phyloP scores from a whole-genome alignment of 331 rosid genomes.

The Malus hybrid region DNA sequence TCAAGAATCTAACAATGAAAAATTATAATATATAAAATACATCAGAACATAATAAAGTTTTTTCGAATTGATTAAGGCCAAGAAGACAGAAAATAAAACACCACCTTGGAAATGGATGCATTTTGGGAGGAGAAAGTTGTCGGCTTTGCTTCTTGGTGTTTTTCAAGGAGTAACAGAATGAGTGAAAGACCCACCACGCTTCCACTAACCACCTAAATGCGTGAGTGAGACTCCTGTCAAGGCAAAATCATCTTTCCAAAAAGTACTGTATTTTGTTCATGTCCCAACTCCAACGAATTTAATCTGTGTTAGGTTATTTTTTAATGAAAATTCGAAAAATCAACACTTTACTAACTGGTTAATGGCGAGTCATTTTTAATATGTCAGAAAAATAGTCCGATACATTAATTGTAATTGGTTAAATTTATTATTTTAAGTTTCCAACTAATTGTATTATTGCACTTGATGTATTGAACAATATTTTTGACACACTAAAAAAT shows the following conservation, averaged over 20 bases:
- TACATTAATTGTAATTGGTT: too few relatives aligned
- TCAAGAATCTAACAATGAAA: too few relatives aligned
- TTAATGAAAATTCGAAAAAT: not conserved
- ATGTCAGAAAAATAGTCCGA: too few relatives aligned
- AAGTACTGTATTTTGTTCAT: not conserved
- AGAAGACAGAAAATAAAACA: not conserved
- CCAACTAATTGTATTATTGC: too few relatives aligned
- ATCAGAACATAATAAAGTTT: not conserved
- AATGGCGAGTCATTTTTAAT: too few relatives aligned
- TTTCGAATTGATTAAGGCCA: not conserved
- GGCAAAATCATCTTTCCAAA: not conserved
- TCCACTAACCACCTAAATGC: not conserved
- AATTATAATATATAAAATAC: too few relatives aligned
- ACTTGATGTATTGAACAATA: too few relatives aligned
- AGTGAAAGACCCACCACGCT: constrained; percentile 3
- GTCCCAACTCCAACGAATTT: not conserved
- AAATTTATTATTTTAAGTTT: too few relatives aligned
- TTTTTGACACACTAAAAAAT: too few relatives aligned
- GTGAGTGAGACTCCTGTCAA: not conserved
- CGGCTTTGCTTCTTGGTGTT: not conserved
- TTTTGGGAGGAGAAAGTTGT: not conserved
- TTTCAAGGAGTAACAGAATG: not conserved
- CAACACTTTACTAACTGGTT: not conserved
- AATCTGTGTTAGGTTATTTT: not conserved
- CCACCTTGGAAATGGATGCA: constrained; percentile 13